Evolutionary conservation across 2,329 filamentous ascomycete genomes (phyloP).

Genomic region (Colletotrichum sp.): DNA sequence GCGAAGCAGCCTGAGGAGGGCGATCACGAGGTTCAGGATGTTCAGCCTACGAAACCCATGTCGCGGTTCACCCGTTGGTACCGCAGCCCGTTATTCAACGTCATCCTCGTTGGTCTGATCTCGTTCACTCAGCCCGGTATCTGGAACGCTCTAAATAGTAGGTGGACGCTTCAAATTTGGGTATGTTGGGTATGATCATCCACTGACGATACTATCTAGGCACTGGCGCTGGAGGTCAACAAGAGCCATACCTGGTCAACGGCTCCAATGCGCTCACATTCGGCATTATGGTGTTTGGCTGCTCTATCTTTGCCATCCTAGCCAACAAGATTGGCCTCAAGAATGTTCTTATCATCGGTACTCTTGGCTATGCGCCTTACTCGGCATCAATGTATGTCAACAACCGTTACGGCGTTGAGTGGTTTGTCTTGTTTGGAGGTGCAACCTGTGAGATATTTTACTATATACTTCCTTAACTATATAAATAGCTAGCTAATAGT

Average conservation of each 20-base stretch:
- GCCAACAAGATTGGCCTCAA: slow-evolving; percentile 41
- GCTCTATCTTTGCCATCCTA: slow-evolving; percentile 42
- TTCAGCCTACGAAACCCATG: slow-evolving; percentile 24
- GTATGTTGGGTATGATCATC: rapidly evolving
- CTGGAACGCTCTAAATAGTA: slow-evolving; percentile 51
- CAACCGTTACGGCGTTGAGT: too few species aligned
- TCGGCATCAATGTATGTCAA: too few species aligned
- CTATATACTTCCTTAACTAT: too few species aligned
- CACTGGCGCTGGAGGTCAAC: slow-evolving; percentile 68
- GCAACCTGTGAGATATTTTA: too few species aligned
- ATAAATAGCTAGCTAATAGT: too few species aligned
- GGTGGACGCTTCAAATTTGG: neutral
- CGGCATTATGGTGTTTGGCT: slow-evolving; percentile 51
- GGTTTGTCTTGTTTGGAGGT: too few species aligned
- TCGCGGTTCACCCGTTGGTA: slow-evolving; percentile 40
- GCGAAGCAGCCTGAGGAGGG: slow-evolving; percentile 8
- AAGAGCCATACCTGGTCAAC: slow-evolving; percentile 71
- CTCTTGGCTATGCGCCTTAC: slow-evolving; percentile 47
- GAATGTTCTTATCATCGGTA: slow-evolving; percentile 44
- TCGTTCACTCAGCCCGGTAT: slow-evolving; percentile 52
- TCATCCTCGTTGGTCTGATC: slow-evolving; percentile 47
- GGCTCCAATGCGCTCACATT: slow-evolving; percentile 75
- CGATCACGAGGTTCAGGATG: slow-evolving; percentile 3
- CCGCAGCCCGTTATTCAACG: slow-evolving; percentile 51
- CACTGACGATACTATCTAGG: neutral